Percentiles rank a stretch among this genome's conserved stretches.
Conservation (phyloP, 176 grass and related monocot species). For the Oryza coarctata region DNA sequence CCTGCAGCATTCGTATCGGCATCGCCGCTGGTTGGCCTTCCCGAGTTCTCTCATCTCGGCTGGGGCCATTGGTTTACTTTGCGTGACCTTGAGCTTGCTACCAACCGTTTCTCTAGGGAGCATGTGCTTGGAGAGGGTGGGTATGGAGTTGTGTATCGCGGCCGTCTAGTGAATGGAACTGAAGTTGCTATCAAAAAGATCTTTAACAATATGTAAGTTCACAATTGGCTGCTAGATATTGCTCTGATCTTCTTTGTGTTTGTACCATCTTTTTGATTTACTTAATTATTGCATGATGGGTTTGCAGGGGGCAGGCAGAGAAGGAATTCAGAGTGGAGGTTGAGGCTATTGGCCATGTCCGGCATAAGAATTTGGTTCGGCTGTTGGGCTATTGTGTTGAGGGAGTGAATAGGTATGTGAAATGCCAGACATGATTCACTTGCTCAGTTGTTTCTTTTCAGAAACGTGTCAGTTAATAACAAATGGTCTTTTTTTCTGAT, state of each 20-base stretch:
- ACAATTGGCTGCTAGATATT: background rate
- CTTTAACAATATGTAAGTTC: constrained; percentile 91
- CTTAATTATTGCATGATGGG: background rate
- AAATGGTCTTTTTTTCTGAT: background rate
- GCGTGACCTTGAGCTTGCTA: constrained; percentile 81
- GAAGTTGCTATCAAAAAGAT: constrained; percentile 95
- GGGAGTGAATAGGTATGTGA: constrained; percentile 84
- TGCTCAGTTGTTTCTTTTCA: constrained; percentile 13
- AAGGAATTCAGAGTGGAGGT: constrained; percentile 99
- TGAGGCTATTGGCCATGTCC: constrained; percentile 96
- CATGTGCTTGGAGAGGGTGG: constrained; percentile 97
- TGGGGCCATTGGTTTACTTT: constrained; percentile 99
- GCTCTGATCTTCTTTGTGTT: background rate
- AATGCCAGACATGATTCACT: background rate
- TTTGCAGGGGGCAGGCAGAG: constrained; percentile 92
- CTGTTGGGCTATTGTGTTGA: constrained; percentile 95
- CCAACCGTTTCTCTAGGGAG: constrained; percentile 88
- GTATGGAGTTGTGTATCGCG: constrained; percentile 86
- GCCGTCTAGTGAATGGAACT: constrained; percentile 81
- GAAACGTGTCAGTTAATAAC: background rate
- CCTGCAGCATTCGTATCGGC: constrained; percentile 56
- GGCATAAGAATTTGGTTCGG: constrained; percentile 95
- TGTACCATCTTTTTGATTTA: background rate
- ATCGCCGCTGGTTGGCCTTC: constrained; percentile 85
- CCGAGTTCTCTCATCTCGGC: constrained; percentile 93